Base-by-base conservation (phyloP, 371 early-diverging fungal species). In the Haplosporangium sp. region DNA sequence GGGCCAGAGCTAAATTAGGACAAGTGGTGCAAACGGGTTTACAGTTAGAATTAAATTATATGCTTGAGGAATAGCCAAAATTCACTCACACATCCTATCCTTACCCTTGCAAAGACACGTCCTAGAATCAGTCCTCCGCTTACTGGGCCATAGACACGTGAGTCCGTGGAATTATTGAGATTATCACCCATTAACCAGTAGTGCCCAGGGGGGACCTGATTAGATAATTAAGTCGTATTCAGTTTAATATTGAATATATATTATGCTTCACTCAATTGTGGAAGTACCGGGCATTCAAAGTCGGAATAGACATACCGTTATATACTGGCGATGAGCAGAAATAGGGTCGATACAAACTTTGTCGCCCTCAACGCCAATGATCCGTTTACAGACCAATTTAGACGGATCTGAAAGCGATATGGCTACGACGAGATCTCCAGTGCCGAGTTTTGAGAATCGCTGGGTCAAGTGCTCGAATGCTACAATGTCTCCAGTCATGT, bases 121-220 rank as follows among this genome's bases (percentile, higher is more conserved):
- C 95, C 96, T 35, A 86, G 83, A 57, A 96, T 77, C 57, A 96
- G 74, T n/a, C 93, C 95, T 83, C 92, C 86, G 0, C 95, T 89
- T 3, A 96, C 92, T 0, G 96, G 95, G 1, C 96, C 96, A 86
- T 95, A 96, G 7, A 69, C 71, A 50, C 96, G 82, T 37, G 95
- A 95, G 67, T 96, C 96, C 0, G 87, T 93, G 4, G 94, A 94
- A 74, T 93, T 92, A 69, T 87, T 91, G 42, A 91, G 76, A 78
- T 96, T 95, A 68, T 96, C 96, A 7, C 96, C 96, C 61, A 83
- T 86, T 9, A 92, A 55, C 92, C 92, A 92, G n/a, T 91, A 85
- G 74, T 91, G 91, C 1, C 92, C 91, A n/a, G 77, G 82, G 37
- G 92, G 92, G 0, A 89, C 87, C 89, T 90, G 50, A 35, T 34